Conservation (phyloP, 2,329 filamentous ascomycete species). For the Scytalidium sp. region DNA sequence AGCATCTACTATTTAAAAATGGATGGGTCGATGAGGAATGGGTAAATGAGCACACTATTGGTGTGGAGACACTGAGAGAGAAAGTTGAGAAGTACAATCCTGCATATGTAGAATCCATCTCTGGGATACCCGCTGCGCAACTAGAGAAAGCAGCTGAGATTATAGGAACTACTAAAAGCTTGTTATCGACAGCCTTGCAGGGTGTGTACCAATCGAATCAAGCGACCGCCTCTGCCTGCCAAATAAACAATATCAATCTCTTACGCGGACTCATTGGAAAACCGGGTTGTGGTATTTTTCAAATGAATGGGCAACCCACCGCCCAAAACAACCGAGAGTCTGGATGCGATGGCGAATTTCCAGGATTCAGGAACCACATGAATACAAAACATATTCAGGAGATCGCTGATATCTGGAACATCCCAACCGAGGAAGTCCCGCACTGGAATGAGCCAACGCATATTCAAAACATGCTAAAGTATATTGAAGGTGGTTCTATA, state of each 20-base stretch:
- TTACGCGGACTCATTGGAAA: constrained; percentile 32
- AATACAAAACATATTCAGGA: constrained; percentile 33
- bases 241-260: constrained; percentile 39
- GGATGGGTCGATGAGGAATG: constrained; percentile 31
- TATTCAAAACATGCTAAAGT: constrained; percentile 33
- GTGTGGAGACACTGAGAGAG: constrained; percentile 23
- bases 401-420: constrained; percentile 34
- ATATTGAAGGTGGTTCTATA: constrained; percentile 30
- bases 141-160: constrained; percentile 30
- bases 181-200: constrained; percentile 35
- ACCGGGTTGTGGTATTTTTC: constrained; percentile 31
- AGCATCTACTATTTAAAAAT: constrained; percentile 33
- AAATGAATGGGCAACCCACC: constrained; percentile 38
- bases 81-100: constrained; percentile 30
- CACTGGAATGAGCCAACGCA: constrained; percentile 37
- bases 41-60: constrained; percentile 26
- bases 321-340: constrained; percentile 37
- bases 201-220: constrained; percentile 39
- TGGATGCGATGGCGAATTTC: constrained; percentile 36
- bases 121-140: constrained; percentile 27
- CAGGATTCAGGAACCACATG: constrained; percentile 33
- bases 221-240: constrained; percentile 35
- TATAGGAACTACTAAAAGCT: constrained; percentile 27
- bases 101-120: constrained; percentile 30
- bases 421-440: constrained; percentile 29